Percentiles rank a stretch among this genome's conserved stretches.
Conservation (phyloP, 2,329 filamentous ascomycete species). For the Fusarium scirpi region DNA sequence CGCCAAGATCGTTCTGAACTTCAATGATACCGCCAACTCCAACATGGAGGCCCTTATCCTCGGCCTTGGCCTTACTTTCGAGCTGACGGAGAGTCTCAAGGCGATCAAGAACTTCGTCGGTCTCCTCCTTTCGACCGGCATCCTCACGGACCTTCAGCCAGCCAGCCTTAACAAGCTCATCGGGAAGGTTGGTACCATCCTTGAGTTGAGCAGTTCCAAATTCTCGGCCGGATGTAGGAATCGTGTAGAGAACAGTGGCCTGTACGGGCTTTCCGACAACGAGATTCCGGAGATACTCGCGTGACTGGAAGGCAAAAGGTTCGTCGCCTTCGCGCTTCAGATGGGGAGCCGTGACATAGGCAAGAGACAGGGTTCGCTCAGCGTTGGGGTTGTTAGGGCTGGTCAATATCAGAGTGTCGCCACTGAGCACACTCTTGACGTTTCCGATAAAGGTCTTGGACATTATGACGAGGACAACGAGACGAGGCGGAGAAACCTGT, state of each 20-base stretch:
- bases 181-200: constrained; percentile 81
- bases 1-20: constrained; percentile 82
- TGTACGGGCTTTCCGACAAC: constrained; percentile 88
- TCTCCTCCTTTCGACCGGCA: constrained; percentile 90
- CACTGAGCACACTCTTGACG: constrained; percentile 94
- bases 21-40: constrained; percentile 75
- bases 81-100: constrained; percentile 82
- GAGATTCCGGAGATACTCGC: constrained; percentile 88
- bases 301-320: constrained; percentile 91
- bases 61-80: constrained; percentile 81
- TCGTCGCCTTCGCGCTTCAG: constrained; percentile 91
- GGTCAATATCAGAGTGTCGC: constrained; percentile 88
- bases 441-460: constrained; percentile 72
- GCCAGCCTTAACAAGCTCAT: constrained; percentile 85
- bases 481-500: constrained; percentile 41
- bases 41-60: constrained; percentile 85
- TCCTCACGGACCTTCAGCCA: constrained; percentile 96
- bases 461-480: constrained; percentile 54
- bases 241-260: constrained; percentile 87
- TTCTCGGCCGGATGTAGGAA: constrained; percentile 86
- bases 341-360: constrained; percentile 90
- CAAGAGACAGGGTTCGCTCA: constrained; percentile 89
- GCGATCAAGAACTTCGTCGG: constrained; percentile 76
- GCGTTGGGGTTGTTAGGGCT: constrained; percentile 83
- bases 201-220: constrained; percentile 85